Conservation (phyloP, 495 filamentous ascomycete species). For the Immersiella caudata region DNA sequence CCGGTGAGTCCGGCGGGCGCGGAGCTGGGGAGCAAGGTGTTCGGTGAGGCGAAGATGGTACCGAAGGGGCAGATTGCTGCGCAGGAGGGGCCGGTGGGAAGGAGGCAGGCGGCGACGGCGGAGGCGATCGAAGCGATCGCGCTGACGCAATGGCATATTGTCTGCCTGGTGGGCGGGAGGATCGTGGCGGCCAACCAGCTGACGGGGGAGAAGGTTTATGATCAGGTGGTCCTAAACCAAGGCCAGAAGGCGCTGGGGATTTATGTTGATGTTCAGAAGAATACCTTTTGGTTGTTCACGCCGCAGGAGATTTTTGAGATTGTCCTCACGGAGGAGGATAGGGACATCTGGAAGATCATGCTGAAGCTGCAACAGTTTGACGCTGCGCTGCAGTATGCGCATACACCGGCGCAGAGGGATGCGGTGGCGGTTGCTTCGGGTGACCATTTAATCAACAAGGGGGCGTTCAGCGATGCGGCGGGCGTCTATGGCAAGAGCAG, state of each 20-base stretch:
- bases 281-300: conserved; percentile 96
- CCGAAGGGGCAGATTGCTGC: conserved; percentile 69
- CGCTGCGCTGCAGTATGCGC: conserved; percentile 79
- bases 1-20: conserved; percentile 50
- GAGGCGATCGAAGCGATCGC: conserved; percentile 79
- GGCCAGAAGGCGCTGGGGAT: conserved; percentile 78
- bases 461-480: conserved; percentile 81
- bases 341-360: conserved; percentile 94
- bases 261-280: conserved; percentile 85
- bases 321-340: conserved; percentile 82
- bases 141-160: conserved; percentile 88
- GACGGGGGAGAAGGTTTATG: conserved; percentile 79
- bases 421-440: conserved; percentile 87
- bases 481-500: conserved; percentile 90
- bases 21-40: conserved; percentile 67
- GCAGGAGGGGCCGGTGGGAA: conserved; percentile 63
- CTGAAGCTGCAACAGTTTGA: conserved; percentile 83
- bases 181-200: conserved; percentile 84
- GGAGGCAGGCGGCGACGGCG: conserved; percentile 62
- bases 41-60: conserved; percentile 73
- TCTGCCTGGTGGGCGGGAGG: conserved; percentile 79
- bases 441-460: conserved; percentile 79
- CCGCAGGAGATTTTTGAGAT: conserved; percentile 89
- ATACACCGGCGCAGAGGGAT: conserved; percentile 73
- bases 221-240: conserved; percentile 81